Percentiles rank a stretch among this genome's conserved stretches.
phyloP scores from a whole-genome alignment of 2,329 filamentous ascomycete species.

The Monilinia vaccinii-corymbosi region DNA sequence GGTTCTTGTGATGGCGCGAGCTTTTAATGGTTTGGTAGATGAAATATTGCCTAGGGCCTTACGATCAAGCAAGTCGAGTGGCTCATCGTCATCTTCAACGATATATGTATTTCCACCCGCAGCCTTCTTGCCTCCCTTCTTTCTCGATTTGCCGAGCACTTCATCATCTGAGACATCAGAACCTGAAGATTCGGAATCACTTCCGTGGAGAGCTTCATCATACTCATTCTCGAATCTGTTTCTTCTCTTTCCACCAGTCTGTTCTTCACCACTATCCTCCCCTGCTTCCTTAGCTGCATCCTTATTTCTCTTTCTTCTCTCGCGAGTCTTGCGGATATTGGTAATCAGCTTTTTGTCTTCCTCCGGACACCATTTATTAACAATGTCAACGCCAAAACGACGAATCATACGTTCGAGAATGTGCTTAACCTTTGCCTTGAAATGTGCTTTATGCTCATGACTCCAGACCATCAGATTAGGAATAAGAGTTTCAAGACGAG shows the following conservation, averaged over 20 bases:
- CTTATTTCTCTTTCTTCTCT: conserved; percentile 85
- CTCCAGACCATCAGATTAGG: conserved; percentile 93
- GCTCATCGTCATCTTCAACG: conserved; percentile 88
- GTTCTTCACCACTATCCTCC: conserved; percentile 47
- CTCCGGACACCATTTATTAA: conserved; percentile 76
- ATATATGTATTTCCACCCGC: conserved; percentile 67
- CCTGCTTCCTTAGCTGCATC: conserved; percentile 52
- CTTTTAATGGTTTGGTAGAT: conserved; percentile 69
- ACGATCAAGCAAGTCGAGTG: conserved; percentile 84
- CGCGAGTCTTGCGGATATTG: conserved; percentile 93
- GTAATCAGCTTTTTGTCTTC: conserved; percentile 80
- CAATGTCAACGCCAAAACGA: conserved; percentile 72
- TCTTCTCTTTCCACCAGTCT: conserved; percentile 41
- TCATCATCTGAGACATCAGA: conserved; percentile 57
- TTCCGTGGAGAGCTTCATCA: conserved; percentile 78
- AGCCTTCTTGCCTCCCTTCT: conserved; percentile 41
- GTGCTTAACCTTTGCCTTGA: conserved; percentile 96
- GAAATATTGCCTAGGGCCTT: conserved; percentile 88
- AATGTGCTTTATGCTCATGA: conserved; percentile 95
- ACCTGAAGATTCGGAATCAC: conserved; percentile 45
- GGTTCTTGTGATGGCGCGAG: conserved; percentile 39
- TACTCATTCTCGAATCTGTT: conserved; percentile 83
- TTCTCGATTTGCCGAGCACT: conserved; percentile 35
- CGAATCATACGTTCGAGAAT: conserved; percentile 92
- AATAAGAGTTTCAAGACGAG: conserved; percentile 67